phyloP scores from a whole-genome alignment of 1,284 basidiomycete species.

The Xanthoconium separans region DNA sequence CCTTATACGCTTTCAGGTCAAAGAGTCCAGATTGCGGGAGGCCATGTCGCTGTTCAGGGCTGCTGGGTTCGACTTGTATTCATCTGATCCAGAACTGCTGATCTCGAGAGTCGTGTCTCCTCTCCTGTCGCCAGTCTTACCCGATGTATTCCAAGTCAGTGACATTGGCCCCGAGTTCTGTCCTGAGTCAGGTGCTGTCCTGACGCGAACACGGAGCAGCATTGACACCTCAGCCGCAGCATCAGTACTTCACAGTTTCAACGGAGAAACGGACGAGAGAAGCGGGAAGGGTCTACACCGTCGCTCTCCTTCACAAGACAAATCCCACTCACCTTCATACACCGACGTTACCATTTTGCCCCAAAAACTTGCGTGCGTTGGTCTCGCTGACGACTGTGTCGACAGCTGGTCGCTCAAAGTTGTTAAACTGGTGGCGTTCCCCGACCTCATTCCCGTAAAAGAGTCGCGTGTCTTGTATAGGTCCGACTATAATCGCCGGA shows the following conservation, averaged over 20 bases:
- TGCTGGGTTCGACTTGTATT: conserved; percentile 69
- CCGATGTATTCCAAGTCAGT: conserved; percentile 39
- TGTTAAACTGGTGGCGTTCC: conserved; percentile 70
- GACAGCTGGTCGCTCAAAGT: conserved; percentile 74
- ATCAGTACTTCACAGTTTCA: conserved; percentile 26
- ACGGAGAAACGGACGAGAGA: conserved; percentile 9
- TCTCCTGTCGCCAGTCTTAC: conserved; percentile 34
- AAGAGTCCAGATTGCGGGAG: conserved; percentile 60
- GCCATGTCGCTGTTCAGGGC: conserved; percentile 58
- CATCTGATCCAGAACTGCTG: conserved; percentile 47
- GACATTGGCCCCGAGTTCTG: conserved; percentile 38
- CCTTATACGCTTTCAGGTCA: conserved; percentile 47
- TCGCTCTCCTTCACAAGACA: conserved; percentile 25
- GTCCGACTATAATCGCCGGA: conserved; percentile 1
- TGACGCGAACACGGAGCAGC: conserved; percentile 44
- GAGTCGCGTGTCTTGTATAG: conserved; percentile 8
- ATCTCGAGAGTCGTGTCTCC: conserved; percentile 38
- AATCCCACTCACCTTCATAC: conserved; percentile 47
- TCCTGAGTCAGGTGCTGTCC: conserved; percentile 40
- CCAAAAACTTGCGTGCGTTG: conserved; percentile 57
- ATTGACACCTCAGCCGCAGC: conserved; percentile 35
- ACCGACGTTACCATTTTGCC: conserved; percentile 49
- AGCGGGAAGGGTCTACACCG: conserved; percentile 7
- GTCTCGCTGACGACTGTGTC: conserved; percentile 57
- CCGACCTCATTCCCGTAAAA: conserved; percentile 55